Conservation (phyloP, 192 early-diverging fungal species). For the Ambispora gerdemannii region DNA sequence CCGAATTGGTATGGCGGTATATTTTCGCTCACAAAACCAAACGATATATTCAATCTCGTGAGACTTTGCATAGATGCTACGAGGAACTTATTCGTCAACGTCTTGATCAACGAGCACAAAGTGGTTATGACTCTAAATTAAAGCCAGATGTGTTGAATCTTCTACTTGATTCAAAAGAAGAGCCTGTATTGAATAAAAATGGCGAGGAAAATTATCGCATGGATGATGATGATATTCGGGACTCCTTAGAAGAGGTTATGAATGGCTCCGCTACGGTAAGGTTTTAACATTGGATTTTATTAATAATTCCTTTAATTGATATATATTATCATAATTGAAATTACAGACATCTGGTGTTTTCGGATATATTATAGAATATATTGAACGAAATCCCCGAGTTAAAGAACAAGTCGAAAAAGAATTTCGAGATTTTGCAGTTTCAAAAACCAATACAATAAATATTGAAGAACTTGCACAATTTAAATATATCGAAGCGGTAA, state of each 20-base stretch:
- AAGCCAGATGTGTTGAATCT: not conserved
- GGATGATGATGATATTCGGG: constrained; percentile 6
- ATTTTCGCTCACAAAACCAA: too few relatives aligned
- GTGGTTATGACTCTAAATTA: not conserved
- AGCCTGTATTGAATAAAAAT: not conserved
- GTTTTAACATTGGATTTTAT: not conserved
- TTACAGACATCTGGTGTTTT: not conserved
- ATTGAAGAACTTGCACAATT: not conserved
- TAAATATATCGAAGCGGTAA: not conserved
- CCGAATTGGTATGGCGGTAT: not conserved
- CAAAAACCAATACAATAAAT: not conserved
- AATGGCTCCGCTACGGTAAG: not conserved
- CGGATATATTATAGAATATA: not conserved
- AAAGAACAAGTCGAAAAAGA: too few relatives aligned
- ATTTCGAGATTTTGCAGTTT: not conserved
- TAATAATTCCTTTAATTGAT: not conserved
- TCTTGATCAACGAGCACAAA: not conserved
- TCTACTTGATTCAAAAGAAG: not conserved
- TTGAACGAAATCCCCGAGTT: not conserved
- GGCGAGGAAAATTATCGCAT: not conserved
- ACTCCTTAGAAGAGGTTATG: not conserved
- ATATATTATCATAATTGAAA: not conserved
- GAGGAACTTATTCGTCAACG: not conserved
- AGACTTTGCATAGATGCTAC: not conserved
- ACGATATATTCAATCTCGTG: too few relatives aligned